Conservation (phyloP, 2,329 filamentous ascomycete species). For the Byssothecium circinans region DNA sequence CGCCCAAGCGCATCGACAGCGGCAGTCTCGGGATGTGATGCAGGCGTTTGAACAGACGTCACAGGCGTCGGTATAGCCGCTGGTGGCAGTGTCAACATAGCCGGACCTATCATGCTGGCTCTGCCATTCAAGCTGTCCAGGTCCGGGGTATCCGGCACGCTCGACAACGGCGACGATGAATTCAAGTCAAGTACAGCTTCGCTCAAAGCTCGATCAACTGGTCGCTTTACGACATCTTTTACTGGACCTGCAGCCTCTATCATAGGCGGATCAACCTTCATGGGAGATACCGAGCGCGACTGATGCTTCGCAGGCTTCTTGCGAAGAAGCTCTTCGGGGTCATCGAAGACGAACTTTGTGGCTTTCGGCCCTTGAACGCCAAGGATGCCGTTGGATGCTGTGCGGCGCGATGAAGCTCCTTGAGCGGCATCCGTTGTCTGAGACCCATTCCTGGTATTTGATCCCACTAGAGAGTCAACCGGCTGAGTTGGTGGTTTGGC, state of each 20-base stretch:
- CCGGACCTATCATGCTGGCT: not conserved
- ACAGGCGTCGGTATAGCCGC: not conserved
- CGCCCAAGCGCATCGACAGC: not conserved
- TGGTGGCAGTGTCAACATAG: not conserved
- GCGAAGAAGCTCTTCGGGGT: constrained; percentile 25
- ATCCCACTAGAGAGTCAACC: too few relatives aligned
- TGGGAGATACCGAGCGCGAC: not conserved
- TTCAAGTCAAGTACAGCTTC: not conserved
- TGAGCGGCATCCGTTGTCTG: too few relatives aligned
- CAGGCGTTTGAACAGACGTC: not conserved
- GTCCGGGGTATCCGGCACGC: constrained; percentile 4
- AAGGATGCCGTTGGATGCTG: constrained; percentile 6
- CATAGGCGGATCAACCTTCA: not conserved
- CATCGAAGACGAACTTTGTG: constrained; percentile 17
- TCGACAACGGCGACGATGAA: constrained; percentile 9
- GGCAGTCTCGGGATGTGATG: not conserved
- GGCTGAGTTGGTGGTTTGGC: not conserved
- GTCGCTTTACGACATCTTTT: not conserved
- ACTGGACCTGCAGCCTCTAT: not conserved
- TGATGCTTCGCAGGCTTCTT: constrained; percentile 6
- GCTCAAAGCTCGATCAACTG: not conserved
- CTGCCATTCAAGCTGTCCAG: not conserved
- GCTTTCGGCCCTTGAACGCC: constrained; percentile 24
- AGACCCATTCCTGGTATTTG: too few relatives aligned
- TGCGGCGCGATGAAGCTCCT: too few relatives aligned